Percentiles rank a stretch among this genome's conserved stretches.
These are phyloP conservation scores for Cercospora beticola DNA, from an alignment of 2,329 filamentous ascomycete genomes.

Conservation along the genomic window DNA sequence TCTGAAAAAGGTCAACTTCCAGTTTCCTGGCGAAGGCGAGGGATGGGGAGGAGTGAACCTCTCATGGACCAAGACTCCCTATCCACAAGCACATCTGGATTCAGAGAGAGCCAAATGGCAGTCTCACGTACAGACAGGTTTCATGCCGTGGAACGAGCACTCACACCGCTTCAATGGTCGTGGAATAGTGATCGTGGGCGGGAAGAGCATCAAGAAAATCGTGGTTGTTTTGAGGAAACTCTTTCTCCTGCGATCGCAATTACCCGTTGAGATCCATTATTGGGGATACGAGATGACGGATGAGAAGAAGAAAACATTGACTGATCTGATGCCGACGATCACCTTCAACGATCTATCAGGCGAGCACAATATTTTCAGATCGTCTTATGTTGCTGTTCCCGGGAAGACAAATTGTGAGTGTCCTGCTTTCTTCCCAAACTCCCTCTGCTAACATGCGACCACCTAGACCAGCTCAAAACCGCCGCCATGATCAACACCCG, in stretches of 20 bases:
- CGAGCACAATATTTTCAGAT: conserved; percentile 26
- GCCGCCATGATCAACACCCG: conserved; percentile 40
- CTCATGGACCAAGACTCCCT: conserved; percentile 13
- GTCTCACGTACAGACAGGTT: conserved; percentile 23
- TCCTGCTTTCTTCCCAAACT: too few relatives aligned
- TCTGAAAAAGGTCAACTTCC: conserved; percentile 17
- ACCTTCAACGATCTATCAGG: conserved; percentile 36
- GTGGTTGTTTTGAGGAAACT: conserved; percentile 24
- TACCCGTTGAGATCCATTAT: conserved; percentile 38
- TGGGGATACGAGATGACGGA: conserved; percentile 33
- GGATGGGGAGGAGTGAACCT: conserved; percentile 12
- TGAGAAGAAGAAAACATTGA: conserved; percentile 21
- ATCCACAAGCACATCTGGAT: conserved; percentile 22
- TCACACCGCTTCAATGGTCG: conserved; percentile 31
- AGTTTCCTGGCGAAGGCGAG: conserved; percentile 15
- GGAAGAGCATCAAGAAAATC: conserved; percentile 31
- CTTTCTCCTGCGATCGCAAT: conserved; percentile 20
- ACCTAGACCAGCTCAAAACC: conserved; percentile 36
- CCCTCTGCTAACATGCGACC: neutral
- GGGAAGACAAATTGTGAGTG: conserved; percentile 18
- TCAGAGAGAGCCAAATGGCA: conserved; percentile 25
- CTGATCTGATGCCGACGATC: conserved; percentile 25
- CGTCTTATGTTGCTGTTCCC: conserved; percentile 20
- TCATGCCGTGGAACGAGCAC: conserved; percentile 25
- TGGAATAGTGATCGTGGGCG: conserved; percentile 38